Percentiles rank a stretch among this genome's conserved stretches.
Conservation (phyloP, 73 alveolate species). For the Loxodes magnus region DNA sequence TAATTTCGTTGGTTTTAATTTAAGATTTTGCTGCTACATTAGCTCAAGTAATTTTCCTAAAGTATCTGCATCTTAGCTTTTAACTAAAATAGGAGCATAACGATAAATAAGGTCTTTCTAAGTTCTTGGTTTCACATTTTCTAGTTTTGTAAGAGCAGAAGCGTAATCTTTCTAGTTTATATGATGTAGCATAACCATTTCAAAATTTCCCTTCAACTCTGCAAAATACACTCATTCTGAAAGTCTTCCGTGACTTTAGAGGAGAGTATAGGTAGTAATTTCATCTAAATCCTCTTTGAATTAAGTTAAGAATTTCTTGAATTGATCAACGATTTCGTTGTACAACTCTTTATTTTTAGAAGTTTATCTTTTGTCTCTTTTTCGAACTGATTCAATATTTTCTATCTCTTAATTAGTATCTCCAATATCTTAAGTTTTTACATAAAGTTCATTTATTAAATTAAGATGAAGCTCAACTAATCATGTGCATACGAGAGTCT, state of each 20-base stretch:
- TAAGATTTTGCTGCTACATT: constrained; percentile 32
- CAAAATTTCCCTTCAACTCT: constrained; percentile 55
- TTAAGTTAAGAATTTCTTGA: constrained; percentile 24
- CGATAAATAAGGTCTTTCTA: constrained; percentile 56
- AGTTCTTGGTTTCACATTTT: constrained; percentile 33
- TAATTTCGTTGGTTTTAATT: constrained; percentile 59
- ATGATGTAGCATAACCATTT: constrained; percentile 70
- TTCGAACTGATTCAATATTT: not conserved
- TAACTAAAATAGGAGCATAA: constrained; percentile 76
- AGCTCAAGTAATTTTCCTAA: constrained; percentile 46
- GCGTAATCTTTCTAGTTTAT: constrained; percentile 69
- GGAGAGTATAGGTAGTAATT: constrained; percentile 59
- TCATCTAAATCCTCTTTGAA: constrained; percentile 46
- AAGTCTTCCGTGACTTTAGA: constrained; percentile 76
- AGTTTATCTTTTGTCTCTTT: constrained; percentile 14
- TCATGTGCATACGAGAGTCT: constrained; percentile 80
- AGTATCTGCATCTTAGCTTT: constrained; percentile 67
- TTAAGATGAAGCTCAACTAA: constrained; percentile 64
- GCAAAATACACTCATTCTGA: constrained; percentile 81
- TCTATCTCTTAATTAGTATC: constrained; percentile 9
- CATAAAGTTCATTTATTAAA: constrained; percentile 39
- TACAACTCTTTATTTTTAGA: no score
- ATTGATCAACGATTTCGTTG: constrained; percentile 15
- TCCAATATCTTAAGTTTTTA: constrained; percentile 34
- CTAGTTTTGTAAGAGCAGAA: constrained; percentile 58